Evolutionary conservation across 202 grass and related monocot species (phyloP), one percentile per base, ranked within the genome.

Genomic region (Bolboschoenoplectus hybrid): DNA sequence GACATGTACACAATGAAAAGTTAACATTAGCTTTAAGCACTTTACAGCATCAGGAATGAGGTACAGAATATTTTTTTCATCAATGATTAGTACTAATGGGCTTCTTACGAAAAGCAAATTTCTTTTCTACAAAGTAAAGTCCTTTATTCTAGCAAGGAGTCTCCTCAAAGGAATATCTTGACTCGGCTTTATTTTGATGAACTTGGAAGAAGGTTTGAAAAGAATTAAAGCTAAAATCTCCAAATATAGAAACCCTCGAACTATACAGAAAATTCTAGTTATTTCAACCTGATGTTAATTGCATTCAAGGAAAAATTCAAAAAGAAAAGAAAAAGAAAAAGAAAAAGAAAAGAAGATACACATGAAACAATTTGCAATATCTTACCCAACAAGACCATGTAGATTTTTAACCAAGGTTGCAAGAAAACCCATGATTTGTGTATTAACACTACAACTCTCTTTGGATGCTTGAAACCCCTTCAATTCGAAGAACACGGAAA

Each of bases 341-440:
- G 26, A 26, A 26, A 26, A 26, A 26, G 57, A 61, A 61, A 61
- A 61, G 6, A 50, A n/a, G 12, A 44, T 41, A n/a, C 6, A 70
- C 12, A 32, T 6, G 2, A 49, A 72, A 20, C 40, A 55, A 2
- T 5, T 78, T 17, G 11, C 9, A 78, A 56, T 40, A 78, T n/a
- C 91, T 92, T 92, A 99, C 97, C 93, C 90, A 88, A 97, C 88
- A 65, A 99, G 88, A 26, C 93, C 81, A 70, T 99, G 86, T 19
- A 96, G 61, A 85, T 94, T 85, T 76, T 89, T 96, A 41, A 92
- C 90, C 68, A 99, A 79, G 16, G 92, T 41, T 63, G 82, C 83
- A 17, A 99, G 83, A 91, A 99, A 85, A 86, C 97, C 93, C 97
- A 99, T 97, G 84, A 62, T 87, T 12, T 47, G 3, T 13, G 10